Base-by-base conservation (phyloP, 1,284 basidiomycete genomes). In the Ceratobasidium sp. region DNA sequence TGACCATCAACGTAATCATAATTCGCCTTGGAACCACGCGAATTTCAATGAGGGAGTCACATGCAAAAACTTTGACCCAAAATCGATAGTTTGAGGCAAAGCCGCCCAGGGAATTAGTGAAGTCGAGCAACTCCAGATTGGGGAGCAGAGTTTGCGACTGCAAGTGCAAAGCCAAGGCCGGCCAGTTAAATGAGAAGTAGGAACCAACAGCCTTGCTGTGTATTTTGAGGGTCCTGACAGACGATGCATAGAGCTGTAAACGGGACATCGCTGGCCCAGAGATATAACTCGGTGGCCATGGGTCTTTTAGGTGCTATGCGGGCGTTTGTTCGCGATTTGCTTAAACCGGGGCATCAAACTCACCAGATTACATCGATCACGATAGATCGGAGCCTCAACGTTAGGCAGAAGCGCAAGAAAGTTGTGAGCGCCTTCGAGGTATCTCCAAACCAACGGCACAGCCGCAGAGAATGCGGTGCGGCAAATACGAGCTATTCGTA, bases 371-470 rank as follows among this genome's bases (percentile, higher is more conserved):
- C 42, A 12, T 5, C 21, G 12, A 6, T 51, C 21, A 14, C 23
- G 49, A 23, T 51, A 7, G 25, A 21, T 11, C 5, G 36, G 8
- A 21, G 40, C n/a, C 56, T 23, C 30, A 18, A 62, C n/a, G 18
- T 40, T 54, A 11, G 67, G 54, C n/a, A 70, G 14, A 4, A 70
- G 28, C 0, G 7, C 5, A 3, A 70, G 46, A 16, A 59, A 56
- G 30, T 70, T 46, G 5, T 70, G 67, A 23, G 42, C 67, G 12
- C 67, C 67, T n/a, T 59, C 23, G 9, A 70, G 42, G 23, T 60
- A 18, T 12, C 48, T n/a, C 67, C 56, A 70, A 16, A 70, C 25
- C 25, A 59, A 48, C 2, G 67, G 53, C 16, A 18, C n/a, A n/a
- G 56, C 67, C 4, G 2, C 56, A 21, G 49, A n/a, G 21, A 70